Evolutionary conservation across 176 grass and related monocot species (phyloP).

Genomic region (Panicum miliaceum): DNA sequence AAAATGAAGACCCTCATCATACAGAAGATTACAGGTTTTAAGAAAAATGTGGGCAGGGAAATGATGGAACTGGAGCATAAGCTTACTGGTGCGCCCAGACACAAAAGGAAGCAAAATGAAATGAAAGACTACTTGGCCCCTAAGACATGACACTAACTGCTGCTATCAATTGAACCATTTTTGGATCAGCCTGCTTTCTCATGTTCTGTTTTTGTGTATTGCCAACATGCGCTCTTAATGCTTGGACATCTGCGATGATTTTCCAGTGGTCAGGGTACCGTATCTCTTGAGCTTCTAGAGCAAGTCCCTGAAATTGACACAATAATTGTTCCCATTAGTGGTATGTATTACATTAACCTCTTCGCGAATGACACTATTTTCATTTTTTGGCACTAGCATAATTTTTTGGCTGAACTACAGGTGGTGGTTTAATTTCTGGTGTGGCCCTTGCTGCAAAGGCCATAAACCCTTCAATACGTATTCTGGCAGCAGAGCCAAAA

Average conservation of each 20-base stretch:
- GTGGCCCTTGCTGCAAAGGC: slow-evolving; percentile 86
- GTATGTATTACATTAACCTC: slow-evolving; percentile 43
- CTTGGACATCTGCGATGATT: slow-evolving; percentile 36
- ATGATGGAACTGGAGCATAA: background rate
- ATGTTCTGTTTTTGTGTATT: background rate
- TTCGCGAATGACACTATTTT: background rate
- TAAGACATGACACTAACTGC: background rate
- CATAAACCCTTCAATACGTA: slow-evolving; percentile 79
- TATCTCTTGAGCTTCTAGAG: slow-evolving; percentile 86
- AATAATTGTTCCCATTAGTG: slow-evolving; percentile 91
- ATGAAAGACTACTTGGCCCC: background rate
- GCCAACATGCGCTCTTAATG: background rate
- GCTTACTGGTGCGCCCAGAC: background rate
- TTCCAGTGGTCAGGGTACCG: slow-evolving; percentile 93
- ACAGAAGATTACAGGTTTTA: background rate
- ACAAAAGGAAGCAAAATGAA: background rate
- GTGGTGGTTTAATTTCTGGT: slow-evolving; percentile 93
- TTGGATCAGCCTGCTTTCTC: background rate
- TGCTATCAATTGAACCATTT: background rate
- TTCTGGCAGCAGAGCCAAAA: slow-evolving; percentile 89
- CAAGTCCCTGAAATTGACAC: slow-evolving; percentile 72
- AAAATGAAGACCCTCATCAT: background rate
- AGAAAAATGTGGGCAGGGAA: background rate
- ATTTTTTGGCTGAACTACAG: slow-evolving; percentile 46
- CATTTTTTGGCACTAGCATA: background rate